Evolutionary conservation across 805 yeast genomes (phyloP).

Genomic region (Saccharomycopsis microspora): DNA sequence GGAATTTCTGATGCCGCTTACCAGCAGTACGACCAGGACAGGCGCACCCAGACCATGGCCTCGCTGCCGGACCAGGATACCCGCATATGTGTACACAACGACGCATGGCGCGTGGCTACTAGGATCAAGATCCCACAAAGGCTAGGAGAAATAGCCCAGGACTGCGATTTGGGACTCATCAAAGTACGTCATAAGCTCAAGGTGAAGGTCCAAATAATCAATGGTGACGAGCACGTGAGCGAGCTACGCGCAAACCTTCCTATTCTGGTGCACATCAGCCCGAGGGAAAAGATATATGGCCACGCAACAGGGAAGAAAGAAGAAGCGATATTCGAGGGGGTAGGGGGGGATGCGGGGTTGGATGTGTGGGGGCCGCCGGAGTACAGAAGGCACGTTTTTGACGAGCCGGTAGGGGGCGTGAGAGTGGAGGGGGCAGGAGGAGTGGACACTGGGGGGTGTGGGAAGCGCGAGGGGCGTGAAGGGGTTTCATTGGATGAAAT

Average conservation of each 20-base stretch:
- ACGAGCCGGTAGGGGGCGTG: no score
- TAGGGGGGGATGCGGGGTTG: no score
- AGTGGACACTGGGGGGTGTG: no score
- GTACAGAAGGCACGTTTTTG: no score
- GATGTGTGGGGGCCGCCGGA: no score
- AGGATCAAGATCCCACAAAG: conserved; percentile 57
- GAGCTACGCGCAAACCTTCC: conserved; percentile 89
- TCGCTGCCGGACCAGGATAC: conserved; percentile 1
- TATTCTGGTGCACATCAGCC: conserved; percentile 59
- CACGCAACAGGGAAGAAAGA: no score
- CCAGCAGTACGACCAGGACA: neutral
- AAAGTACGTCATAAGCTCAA: conserved; percentile 85
- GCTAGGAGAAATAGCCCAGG: conserved; percentile 71
- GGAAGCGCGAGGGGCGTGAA: neutral
- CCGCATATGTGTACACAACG: conserved; percentile 26
- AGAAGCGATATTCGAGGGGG: no score
- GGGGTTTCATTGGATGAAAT: conserved; percentile 21
- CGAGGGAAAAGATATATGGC: conserved; percentile 64
- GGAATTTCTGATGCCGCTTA: conserved; percentile 39
- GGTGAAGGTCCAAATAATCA: conserved; percentile 62
- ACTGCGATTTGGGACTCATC: conserved; percentile 58
- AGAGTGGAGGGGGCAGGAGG: no score
- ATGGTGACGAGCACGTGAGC: conserved; percentile 74
- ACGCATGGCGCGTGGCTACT: conserved; percentile 64
- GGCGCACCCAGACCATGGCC: neutral